phyloP scores from a whole-genome alignment of 345 rosid genomes.

The Laguncularia racemosa region DNA sequence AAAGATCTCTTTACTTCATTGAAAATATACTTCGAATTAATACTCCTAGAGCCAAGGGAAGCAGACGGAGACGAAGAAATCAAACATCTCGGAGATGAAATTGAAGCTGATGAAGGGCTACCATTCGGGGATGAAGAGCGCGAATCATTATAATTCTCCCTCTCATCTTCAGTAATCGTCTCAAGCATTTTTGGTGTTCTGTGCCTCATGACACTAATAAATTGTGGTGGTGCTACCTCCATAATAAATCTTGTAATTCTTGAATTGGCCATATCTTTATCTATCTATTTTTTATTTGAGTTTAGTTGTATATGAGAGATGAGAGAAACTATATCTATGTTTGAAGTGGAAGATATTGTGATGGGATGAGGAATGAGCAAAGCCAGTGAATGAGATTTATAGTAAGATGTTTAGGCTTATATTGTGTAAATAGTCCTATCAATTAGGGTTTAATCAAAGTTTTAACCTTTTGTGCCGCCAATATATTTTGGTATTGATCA shows the following conservation, averaged over 20 bases:
- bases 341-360: too few species aligned
- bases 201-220: slow-evolving; percentile 61
- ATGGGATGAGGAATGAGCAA: too few species aligned
- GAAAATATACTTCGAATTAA: slow-evolving; percentile 18
- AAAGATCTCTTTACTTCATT: slow-evolving; percentile 20
- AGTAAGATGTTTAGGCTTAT: slow-evolving; percentile 3
- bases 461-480: slow-evolving; percentile 6
- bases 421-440: slow-evolving; percentile 3
- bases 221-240: slow-evolving; percentile 91
- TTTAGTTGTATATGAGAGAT: slow-evolving; percentile 1
- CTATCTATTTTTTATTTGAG: background rate
- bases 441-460: background rate
- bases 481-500: background rate
- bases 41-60: background rate
- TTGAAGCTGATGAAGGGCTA: background rate
- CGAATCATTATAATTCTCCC: slow-evolving; percentile 22
- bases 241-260: slow-evolving; percentile 57
- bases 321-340: background rate
- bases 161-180: slow-evolving; percentile 84
- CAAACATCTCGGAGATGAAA: background rate
- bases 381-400: background rate
- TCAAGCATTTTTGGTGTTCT: slow-evolving; percentile 68
- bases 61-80: background rate
- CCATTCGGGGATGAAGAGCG: slow-evolving; percentile 14
- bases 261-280: slow-evolving; percentile 48